A percentile compares a stretch with the other conserved stretches of the same genome.
These are phyloP conservation scores for Diaporthe longicolla DNA, from an alignment of 2,329 filamentous ascomycete species.

Conservation along the genomic window DNA sequence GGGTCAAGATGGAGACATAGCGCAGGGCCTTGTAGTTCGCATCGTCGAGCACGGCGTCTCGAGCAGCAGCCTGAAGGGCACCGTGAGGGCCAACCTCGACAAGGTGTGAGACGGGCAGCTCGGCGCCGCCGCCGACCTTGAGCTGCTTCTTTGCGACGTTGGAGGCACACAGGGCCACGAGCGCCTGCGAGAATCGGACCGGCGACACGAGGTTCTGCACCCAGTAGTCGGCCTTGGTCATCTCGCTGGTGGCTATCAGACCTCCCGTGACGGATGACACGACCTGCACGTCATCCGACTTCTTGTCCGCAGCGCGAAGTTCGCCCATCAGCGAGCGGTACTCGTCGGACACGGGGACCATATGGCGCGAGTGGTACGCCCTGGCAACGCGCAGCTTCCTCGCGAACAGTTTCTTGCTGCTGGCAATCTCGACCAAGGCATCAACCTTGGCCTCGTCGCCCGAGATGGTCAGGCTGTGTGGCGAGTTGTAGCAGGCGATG, in stretches of 20 bases:
- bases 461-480: constrained; percentile 53
- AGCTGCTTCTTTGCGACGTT: constrained; percentile 40
- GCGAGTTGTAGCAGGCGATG: constrained; percentile 46
- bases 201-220: constrained; percentile 37
- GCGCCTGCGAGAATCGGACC: constrained; percentile 34
- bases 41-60: constrained; percentile 42
- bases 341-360: constrained; percentile 46
- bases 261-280: constrained; percentile 36
- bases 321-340: constrained; percentile 46
- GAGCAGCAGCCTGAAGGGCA: constrained; percentile 48
- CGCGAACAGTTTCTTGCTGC: constrained; percentile 48
- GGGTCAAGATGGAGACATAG: constrained; percentile 36
- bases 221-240: constrained; percentile 45
- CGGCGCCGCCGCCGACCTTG: constrained; percentile 38
- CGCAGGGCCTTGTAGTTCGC: constrained; percentile 40
- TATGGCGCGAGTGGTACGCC: constrained; percentile 52
- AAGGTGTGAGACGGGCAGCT: constrained; percentile 44
- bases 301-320: not conserved
- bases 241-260: constrained; percentile 27
- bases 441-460: constrained; percentile 50
- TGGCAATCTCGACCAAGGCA: constrained; percentile 45
- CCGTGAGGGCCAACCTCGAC: constrained; percentile 51
- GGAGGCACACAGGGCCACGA: constrained; percentile 42
- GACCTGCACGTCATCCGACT: constrained; percentile 23
- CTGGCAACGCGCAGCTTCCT: constrained; percentile 47